Conservation (phyloP, 208 protist species). For the Trypanosoma platydactyli region DNA sequence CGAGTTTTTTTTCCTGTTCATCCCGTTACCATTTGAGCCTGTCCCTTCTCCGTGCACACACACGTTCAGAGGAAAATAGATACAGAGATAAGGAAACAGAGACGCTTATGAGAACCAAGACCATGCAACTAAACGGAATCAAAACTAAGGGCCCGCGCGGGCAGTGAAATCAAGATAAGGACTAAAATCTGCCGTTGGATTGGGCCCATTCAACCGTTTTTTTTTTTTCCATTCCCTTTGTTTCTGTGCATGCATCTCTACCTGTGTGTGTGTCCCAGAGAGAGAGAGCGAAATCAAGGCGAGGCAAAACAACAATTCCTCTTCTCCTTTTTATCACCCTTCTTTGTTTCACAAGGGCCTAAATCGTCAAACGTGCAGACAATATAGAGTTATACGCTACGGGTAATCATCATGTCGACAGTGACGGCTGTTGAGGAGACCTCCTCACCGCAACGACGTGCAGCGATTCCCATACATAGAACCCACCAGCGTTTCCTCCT, state of each 20-base stretch:
- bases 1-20: neutral
- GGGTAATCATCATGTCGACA: conserved; percentile 1
- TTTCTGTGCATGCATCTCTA: neutral
- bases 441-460: conserved; percentile 18
- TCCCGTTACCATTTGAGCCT: neutral
- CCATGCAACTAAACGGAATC: too few species aligned
- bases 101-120: neutral
- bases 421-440: neutral
- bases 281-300: neutral
- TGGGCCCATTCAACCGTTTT: neutral
- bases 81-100: neutral
- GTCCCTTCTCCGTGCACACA: neutral
- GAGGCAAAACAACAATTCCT: too few species aligned
- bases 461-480: conserved; percentile 59
- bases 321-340: too few species aligned
- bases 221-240: conserved; percentile 5
- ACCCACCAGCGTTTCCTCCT: conserved; percentile 83
- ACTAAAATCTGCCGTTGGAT: neutral
- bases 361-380: too few species aligned
- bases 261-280: neutral
- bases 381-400: neutral
- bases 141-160: neutral
- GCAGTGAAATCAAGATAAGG: conserved; percentile 4
- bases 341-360: too few species aligned
- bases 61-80: neutral